Conservation (phyloP, 192 early-diverging fungal species). For the Coemansia sp. region DNA sequence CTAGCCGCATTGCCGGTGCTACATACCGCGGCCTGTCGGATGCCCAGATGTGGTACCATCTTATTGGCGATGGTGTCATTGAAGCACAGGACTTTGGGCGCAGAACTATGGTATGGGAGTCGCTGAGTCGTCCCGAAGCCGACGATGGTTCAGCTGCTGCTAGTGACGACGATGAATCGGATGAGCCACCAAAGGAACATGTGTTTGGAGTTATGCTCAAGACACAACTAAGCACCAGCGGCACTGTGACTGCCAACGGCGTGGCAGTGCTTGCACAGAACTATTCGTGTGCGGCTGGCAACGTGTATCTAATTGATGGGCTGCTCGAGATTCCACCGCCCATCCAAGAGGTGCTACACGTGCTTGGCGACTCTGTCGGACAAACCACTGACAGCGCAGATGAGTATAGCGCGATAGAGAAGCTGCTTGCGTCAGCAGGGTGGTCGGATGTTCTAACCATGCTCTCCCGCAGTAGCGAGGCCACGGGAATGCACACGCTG, state of each 20-base stretch:
- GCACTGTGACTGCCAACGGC: conserved; percentile 26
- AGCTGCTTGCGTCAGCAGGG: conserved; percentile 34
- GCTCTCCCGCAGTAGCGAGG: not conserved
- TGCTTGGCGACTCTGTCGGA: not conserved
- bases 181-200: not conserved
- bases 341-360: conserved; percentile 32
- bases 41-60: conserved; percentile 51
- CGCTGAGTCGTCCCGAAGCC: conserved; percentile 21
- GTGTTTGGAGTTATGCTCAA: conserved; percentile 39
- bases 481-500: conserved; percentile 35
- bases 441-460: conserved; percentile 29
- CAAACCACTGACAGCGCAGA: not conserved
- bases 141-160: not conserved
- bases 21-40: conserved; percentile 41
- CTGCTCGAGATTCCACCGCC: conserved; percentile 42
- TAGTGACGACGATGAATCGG: not conserved
- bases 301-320: conserved; percentile 34
- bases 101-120: conserved; percentile 47
- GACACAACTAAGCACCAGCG: conserved; percentile 15
- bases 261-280: conserved; percentile 29
- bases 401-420: conserved; percentile 28
- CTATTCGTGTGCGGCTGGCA: conserved; percentile 42
- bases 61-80: conserved; percentile 32
- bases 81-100: conserved; percentile 9
- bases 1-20: conserved; percentile 5